phyloP scores from a whole-genome alignment of 352 stramenopile species.

The Globisporangium lucens region DNA sequence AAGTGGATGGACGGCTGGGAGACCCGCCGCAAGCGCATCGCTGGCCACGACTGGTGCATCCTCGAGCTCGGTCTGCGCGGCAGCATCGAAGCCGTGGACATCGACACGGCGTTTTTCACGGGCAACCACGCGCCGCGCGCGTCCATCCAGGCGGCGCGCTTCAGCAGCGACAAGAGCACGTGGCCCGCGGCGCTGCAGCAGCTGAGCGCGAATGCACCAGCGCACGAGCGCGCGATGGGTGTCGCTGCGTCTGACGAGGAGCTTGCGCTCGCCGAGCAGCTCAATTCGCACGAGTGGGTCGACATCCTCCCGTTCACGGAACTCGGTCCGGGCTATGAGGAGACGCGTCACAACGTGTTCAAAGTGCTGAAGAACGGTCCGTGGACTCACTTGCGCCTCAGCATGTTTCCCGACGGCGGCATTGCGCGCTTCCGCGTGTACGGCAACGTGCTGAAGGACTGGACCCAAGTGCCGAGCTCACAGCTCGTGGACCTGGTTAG shows the following conservation, averaged over 20 bases:
- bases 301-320: slow-evolving; percentile 60
- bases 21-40: slow-evolving; percentile 85
- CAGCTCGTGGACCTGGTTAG: slow-evolving; percentile 86
- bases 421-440: slow-evolving; percentile 88
- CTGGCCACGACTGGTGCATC: slow-evolving; percentile 91
- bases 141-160: slow-evolving; percentile 83
- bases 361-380: slow-evolving; percentile 33
- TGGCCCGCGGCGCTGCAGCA: slow-evolving; percentile 38
- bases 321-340: slow-evolving; percentile 76
- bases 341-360: slow-evolving; percentile 88
- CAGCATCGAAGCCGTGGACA: slow-evolving; percentile 54
- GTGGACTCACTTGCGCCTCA: slow-evolving; percentile 89
- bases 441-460: slow-evolving; percentile 65
- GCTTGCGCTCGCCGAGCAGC: slow-evolving; percentile 38
- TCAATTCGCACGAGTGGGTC: slow-evolving; percentile 53
- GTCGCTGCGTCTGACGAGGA: slow-evolving; percentile 41
- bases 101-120: slow-evolving; percentile 95
- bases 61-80: slow-evolving; percentile 84
- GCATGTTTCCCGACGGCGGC: slow-evolving; percentile 93
- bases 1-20: slow-evolving; percentile 98
- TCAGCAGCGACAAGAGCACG: slow-evolving; percentile 31
- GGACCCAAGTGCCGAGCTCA: slow-evolving; percentile 39
- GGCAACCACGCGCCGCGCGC: slow-evolving; percentile 88
- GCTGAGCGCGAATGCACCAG: slow-evolving; percentile 35
- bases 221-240: slow-evolving; percentile 48